phyloP scores from a whole-genome alignment of 257 asterid genomes.

The Parsonsia alboflavescens region DNA sequence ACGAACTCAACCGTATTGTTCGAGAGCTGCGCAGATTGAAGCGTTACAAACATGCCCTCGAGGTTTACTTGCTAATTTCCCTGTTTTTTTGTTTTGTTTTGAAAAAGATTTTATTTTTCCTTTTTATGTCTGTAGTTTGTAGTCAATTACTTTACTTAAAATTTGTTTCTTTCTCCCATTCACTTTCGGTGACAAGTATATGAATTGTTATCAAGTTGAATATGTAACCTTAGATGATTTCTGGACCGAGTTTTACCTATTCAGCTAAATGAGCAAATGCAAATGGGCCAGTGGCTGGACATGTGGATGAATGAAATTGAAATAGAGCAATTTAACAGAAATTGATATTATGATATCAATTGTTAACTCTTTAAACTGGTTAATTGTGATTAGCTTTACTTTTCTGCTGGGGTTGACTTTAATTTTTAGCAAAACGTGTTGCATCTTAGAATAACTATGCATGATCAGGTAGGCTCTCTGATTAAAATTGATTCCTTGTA shows the following conservation, averaged over 20 bases:
- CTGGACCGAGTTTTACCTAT: not conserved
- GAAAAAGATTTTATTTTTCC: not conserved
- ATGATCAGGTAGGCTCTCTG: not conserved
- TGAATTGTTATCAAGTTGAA: not conserved
- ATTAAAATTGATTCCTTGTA: not conserved
- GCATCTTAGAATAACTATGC: not conserved
- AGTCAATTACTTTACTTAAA: not conserved
- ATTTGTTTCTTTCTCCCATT: not conserved
- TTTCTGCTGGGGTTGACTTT: not conserved
- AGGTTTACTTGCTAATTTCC: slow-evolving; percentile 36
- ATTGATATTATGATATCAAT: not conserved
- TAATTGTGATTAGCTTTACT: not conserved
- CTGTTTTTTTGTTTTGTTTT: too few species aligned
- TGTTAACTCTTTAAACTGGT: not conserved
- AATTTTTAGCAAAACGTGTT: not conserved
- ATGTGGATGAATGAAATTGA: not conserved
- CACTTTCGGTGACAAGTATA: not conserved
- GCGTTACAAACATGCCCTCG: slow-evolving; percentile 84
- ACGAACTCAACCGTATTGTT: slow-evolving; percentile 78
- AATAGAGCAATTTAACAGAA: not conserved
- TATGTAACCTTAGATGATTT: not conserved
- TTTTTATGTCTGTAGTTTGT: not conserved
- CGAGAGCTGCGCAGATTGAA: slow-evolving; percentile 76
- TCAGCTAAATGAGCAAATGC: not conserved
- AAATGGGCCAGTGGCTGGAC: not conserved